Conservation (phyloP, 441 rosid species). For the Manihot esculenta region DNA sequence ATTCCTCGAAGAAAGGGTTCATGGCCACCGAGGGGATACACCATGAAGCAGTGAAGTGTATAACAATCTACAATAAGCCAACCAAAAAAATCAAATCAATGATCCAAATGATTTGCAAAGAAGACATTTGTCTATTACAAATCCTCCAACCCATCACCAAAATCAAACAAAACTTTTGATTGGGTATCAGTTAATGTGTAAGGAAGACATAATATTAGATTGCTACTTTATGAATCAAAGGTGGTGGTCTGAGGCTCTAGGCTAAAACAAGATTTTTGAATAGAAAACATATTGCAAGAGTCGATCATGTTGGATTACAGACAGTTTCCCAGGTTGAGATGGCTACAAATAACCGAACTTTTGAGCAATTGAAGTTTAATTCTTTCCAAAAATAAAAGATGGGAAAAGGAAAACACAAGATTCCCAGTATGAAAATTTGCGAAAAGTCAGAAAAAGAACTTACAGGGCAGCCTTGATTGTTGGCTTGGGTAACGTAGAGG, state of each 20-base stretch:
- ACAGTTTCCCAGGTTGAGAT: background rate
- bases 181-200: too few species aligned
- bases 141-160: background rate
- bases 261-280: background rate
- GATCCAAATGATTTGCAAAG: background rate
- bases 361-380: background rate
- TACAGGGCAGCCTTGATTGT: slow-evolving; percentile 56
- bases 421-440: background rate
- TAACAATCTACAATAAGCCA: slow-evolving; percentile 51
- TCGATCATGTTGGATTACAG: background rate
- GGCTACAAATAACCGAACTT: background rate
- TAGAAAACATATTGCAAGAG: background rate
- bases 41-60: slow-evolving; percentile 91
- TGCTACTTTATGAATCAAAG: background rate
- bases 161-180: background rate
- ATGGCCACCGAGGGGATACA: slow-evolving; percentile 90
- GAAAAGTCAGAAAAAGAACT: slow-evolving; percentile 12
- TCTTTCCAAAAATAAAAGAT: background rate
- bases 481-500: slow-evolving; percentile 52
- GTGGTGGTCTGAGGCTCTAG: too few species aligned
- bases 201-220: too few species aligned
- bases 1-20: slow-evolving; percentile 73
- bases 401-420: background rate
- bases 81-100: background rate
- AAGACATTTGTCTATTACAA: background rate